Percentiles rank a stretch among this genome's conserved stretches.
phyloP scores from a whole-genome alignment of 768 basidiomycete species.

The Termitomyces sp. region DNA sequence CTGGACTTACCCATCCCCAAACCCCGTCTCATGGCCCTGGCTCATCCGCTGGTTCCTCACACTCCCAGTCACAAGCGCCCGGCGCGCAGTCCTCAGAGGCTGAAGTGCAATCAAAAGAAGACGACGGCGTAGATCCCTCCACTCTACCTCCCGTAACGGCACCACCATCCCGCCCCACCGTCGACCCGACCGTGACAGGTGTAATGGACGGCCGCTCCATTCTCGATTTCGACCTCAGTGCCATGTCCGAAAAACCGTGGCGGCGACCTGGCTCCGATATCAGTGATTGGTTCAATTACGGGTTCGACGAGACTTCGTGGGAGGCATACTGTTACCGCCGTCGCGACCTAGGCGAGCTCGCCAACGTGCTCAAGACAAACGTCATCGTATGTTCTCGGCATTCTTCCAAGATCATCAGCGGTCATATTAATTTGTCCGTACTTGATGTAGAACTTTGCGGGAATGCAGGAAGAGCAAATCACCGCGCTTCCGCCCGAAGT shows the following conservation, averaged over 20 bases:
- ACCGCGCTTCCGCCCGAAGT: slow-evolving; percentile 74
- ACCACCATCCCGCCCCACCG: slow-evolving; percentile 73
- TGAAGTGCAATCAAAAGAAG: slow-evolving; percentile 15
- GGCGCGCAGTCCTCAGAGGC: slow-evolving; percentile 5
- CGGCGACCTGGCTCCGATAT: slow-evolving; percentile 86
- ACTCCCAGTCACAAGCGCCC: slow-evolving; percentile 11
- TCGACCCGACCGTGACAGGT: slow-evolving; percentile 66
- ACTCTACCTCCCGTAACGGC: slow-evolving; percentile 63
- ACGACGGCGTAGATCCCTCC: slow-evolving; percentile 58
- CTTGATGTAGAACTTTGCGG: slow-evolving; percentile 63
- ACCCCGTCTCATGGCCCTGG: background rate
- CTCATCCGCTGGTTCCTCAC: background rate
- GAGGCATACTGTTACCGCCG: slow-evolving; percentile 86
- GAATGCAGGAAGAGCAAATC: slow-evolving; percentile 79
- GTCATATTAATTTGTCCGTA: slow-evolving; percentile 3
- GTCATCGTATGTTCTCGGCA: slow-evolving; percentile 58
- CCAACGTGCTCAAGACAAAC: slow-evolving; percentile 74
- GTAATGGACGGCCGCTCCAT: slow-evolving; percentile 72
- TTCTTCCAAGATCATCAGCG: background rate
- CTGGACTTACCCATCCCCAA: background rate
- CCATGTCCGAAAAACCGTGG: slow-evolving; percentile 85
- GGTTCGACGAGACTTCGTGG: slow-evolving; percentile 97
- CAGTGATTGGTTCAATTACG: slow-evolving; percentile 99
- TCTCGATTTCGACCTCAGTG: slow-evolving; percentile 75
- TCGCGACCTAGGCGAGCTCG: slow-evolving; percentile 75